Evolutionary conservation across 345 rosid species (phyloP).

Genomic region (Hibiscus mutabilis): DNA sequence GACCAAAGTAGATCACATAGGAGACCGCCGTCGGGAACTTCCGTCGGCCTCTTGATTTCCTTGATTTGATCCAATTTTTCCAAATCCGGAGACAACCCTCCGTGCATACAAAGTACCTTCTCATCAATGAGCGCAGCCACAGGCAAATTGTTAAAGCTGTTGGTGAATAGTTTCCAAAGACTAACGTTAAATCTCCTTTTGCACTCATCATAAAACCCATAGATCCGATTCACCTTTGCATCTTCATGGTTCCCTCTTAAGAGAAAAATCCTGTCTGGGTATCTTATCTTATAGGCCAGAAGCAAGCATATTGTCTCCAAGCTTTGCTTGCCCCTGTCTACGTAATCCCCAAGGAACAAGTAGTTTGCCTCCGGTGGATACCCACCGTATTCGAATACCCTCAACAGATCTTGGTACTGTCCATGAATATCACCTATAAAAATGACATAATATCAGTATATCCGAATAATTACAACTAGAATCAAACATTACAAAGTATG

Average conservation of each 20-base stretch:
- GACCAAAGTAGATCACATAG: constrained; percentile 99
- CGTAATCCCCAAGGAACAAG: constrained; percentile 94
- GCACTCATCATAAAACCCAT: constrained; percentile 98
- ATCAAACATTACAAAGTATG: no score
- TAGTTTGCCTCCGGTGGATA: constrained; percentile 88
- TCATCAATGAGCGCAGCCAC: constrained; percentile 86
- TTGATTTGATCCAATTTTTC: constrained; percentile 63
- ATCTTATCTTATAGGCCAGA: constrained; percentile 85
- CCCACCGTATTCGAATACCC: constrained; percentile 81
- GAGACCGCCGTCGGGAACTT: constrained; percentile 86
- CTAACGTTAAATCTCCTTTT: constrained; percentile 90
- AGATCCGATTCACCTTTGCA: constrained; percentile 87
- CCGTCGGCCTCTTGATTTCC: constrained; percentile 79
- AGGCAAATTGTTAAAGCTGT: constrained; percentile 86
- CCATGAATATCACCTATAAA: constrained; percentile 86
- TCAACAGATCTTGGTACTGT: constrained; percentile 87
- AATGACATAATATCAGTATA: not conserved
- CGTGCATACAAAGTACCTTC: constrained; percentile 96
- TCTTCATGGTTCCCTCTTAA: constrained; percentile 99
- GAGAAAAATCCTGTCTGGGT: constrained; percentile 62
- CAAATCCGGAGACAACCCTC: constrained; percentile 87
- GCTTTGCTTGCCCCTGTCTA: constrained; percentile 96
- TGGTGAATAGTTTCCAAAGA: constrained; percentile 90
- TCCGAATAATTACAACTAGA: no score
- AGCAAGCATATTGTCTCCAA: constrained; percentile 94